Conservation (phyloP, 2,329 filamentous ascomycete species). For the Phoma herbarum region DNA sequence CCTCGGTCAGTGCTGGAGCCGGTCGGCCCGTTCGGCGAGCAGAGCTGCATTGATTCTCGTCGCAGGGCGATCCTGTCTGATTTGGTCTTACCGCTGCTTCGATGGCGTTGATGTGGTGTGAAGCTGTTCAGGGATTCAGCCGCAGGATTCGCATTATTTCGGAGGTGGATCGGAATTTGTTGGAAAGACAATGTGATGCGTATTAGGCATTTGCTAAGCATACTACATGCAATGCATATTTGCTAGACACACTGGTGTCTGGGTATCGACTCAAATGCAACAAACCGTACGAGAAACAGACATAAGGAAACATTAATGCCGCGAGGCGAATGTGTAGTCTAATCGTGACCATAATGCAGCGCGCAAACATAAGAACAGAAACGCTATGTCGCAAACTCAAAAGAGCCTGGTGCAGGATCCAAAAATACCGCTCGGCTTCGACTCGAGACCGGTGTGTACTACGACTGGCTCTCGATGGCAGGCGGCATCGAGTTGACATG, state of each 20-base stretch:
- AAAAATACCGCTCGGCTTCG: not conserved
- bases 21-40: no score
- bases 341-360: slow-evolving; percentile 15
- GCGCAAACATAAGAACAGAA: not conserved
- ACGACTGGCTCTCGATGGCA: slow-evolving; percentile 31
- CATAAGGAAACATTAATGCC: slow-evolving; percentile 21
- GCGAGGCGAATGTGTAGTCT: slow-evolving; percentile 20
- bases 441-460: slow-evolving; percentile 1
- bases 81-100: no score
- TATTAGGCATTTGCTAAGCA: slow-evolving; percentile 15
- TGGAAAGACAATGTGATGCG: no score
- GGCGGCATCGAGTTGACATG: slow-evolving; percentile 43
- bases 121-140: no score
- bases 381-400: not conserved
- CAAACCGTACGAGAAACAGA: not conserved
- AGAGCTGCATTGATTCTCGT: no score
- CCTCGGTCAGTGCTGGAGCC: no score
- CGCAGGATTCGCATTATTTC: no score
- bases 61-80: no score
- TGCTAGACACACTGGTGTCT: slow-evolving; percentile 19
- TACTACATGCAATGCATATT: slow-evolving; percentile 12
- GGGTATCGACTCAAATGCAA: slow-evolving; percentile 24
- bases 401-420: no score
- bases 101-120: no score
- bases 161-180: no score